Conservation (phyloP, 2,329 filamentous ascomycete species). For the Sclerotinia glacialis region DNA sequence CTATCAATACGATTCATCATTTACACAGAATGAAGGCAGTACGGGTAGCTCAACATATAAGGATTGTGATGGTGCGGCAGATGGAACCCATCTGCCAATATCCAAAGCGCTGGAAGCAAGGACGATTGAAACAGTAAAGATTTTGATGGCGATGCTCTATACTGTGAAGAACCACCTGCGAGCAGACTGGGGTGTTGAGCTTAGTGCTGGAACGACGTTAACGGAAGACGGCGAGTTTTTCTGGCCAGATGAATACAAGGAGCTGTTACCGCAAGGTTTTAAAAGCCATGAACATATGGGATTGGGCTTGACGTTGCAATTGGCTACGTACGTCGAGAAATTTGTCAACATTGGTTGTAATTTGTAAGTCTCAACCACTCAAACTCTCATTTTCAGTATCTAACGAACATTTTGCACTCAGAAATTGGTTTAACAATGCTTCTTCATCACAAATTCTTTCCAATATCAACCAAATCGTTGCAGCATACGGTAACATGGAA, state of each 20-base stretch:
- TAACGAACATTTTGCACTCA: conserved; percentile 23
- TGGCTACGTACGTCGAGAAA: conserved; percentile 57
- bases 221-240: conserved; percentile 39
- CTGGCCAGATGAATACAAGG: conserved; percentile 48
- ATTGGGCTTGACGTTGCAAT: conserved; percentile 57
- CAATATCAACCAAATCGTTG: conserved; percentile 54
- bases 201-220: conserved; percentile 34
- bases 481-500: conserved; percentile 62
- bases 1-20: conserved; percentile 29
- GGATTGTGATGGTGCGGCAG: conserved; percentile 16
- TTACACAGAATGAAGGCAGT: conserved; percentile 22
- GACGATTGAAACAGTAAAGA: conserved; percentile 57
- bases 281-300: conserved; percentile 57
- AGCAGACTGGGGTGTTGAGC: conserved; percentile 56
- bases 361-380: conserved; percentile 29
- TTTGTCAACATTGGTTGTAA: conserved; percentile 57
- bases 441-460: conserved; percentile 56
- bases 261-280: conserved; percentile 49
- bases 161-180: conserved; percentile 63
- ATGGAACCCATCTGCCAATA: conserved; percentile 16
- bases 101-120: conserved; percentile 38
- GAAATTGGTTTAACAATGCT: conserved; percentile 59
- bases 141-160: conserved; percentile 60
- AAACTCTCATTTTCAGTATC: neutral
- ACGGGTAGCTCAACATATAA: conserved; percentile 20